Evolutionary conservation across 2,329 filamentous ascomycete genomes (phyloP).

Genomic region (Lomentospora prolificans): DNA sequence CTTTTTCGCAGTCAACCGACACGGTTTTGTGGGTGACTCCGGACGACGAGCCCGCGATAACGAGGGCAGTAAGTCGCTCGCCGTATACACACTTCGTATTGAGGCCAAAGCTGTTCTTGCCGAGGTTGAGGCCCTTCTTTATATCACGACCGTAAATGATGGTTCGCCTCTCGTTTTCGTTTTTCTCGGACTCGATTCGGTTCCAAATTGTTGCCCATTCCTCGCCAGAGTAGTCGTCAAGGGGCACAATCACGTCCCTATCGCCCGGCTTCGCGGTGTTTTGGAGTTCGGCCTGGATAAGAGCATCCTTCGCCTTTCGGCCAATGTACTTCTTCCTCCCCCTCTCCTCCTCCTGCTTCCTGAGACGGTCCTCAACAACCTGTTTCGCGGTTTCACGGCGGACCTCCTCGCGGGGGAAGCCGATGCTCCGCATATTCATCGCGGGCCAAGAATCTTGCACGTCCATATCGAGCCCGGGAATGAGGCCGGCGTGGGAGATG

Average conservation of each 20-base stretch:
- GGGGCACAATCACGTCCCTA: slow-evolving; percentile 23
- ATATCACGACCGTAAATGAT: slow-evolving; percentile 87
- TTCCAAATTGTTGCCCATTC: slow-evolving; percentile 61
- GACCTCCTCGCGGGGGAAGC: slow-evolving; percentile 36
- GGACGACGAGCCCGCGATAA: slow-evolving; percentile 47
- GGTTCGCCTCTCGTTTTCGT: slow-evolving; percentile 38
- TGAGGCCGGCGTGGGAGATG: slow-evolving; percentile 77
- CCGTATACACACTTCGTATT: slow-evolving; percentile 78
- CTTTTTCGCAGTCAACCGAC: slow-evolving; percentile 25
- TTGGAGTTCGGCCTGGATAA: slow-evolving; percentile 9
- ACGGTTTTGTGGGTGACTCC: slow-evolving; percentile 17
- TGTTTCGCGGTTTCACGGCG: slow-evolving; percentile 21
- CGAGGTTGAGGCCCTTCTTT: slow-evolving; percentile 49
- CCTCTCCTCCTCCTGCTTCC: slow-evolving; percentile 11
- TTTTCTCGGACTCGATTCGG: slow-evolving; percentile 30
- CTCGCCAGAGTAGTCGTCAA: slow-evolving; percentile 40
- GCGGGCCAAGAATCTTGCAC: slow-evolving; percentile 67
- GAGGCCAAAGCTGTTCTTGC: slow-evolving; percentile 69
- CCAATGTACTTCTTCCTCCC: slow-evolving; percentile 9
- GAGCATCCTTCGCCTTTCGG: slow-evolving; percentile 9
- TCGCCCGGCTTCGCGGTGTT: slow-evolving; percentile 15
- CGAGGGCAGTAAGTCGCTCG: slow-evolving; percentile 62
- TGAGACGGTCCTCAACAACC: slow-evolving; percentile 15
- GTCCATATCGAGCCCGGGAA: slow-evolving; percentile 61
- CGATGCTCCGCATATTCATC: slow-evolving; percentile 86